Conservation (phyloP, 2,329 filamentous ascomycete genomes). For the Cladophialophora immunda region DNA sequence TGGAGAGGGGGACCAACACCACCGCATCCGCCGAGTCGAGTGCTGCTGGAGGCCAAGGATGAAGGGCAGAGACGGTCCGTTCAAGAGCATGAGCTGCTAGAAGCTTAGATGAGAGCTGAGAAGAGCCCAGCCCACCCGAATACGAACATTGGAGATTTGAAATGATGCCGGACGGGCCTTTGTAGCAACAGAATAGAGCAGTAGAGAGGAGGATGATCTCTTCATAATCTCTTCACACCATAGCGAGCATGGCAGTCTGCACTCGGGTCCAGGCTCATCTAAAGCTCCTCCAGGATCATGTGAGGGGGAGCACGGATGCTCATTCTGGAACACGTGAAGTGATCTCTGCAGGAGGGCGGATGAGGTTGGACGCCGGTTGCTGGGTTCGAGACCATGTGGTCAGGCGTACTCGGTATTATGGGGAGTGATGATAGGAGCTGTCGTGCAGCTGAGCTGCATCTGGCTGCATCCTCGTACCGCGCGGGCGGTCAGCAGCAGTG, state of each 20-base stretch:
- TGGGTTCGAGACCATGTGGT: neutral
- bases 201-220: neutral
- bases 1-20: neutral
- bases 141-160: neutral
- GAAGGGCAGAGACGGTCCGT: neutral
- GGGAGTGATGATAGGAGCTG: neutral
- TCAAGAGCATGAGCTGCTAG: constrained; percentile 7
- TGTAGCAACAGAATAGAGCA: neutral
- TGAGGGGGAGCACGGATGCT: neutral
- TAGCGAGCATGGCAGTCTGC: neutral
- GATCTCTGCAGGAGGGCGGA: neutral
- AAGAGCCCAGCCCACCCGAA: neutral
- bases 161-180: neutral
- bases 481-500: neutral
- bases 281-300: neutral
- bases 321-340: neutral
- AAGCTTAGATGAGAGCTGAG: constrained; percentile 2
- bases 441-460: neutral
- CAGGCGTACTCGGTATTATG: neutral
- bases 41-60: neutral
- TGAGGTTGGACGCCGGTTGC: neutral
- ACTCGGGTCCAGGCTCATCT: neutral
- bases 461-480: neutral
- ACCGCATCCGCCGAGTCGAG: neutral
- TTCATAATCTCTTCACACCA: neutral